Evolutionary conservation across 768 basidiomycete species (phyloP).

Genomic region (Boletus pseudopeckii): DNA sequence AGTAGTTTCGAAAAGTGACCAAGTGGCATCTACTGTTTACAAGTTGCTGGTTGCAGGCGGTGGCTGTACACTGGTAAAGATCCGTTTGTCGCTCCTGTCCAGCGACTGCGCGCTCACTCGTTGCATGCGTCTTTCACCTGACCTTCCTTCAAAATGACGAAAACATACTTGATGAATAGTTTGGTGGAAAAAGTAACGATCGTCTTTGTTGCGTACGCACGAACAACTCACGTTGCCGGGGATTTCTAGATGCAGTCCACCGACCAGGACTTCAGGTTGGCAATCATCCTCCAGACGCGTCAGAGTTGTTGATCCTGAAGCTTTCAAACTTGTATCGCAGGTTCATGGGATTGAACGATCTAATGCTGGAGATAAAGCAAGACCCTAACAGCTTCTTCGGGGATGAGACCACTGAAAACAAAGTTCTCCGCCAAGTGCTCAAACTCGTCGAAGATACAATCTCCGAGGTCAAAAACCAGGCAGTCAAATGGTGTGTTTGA

Average conservation of each 20-base stretch:
- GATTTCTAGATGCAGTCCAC: conserved; percentile 74
- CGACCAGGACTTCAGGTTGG: conserved; percentile 86
- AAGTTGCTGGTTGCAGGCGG: background rate
- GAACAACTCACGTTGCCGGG: conserved; percentile 1
- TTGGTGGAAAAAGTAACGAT: conserved; percentile 70
- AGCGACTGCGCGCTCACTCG: background rate
- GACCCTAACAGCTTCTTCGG: conserved; percentile 73
- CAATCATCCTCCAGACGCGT: conserved; percentile 17
- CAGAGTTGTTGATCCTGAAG: conserved; percentile 13
- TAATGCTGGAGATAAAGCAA: conserved; percentile 83
- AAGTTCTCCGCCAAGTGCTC: conserved; percentile 80
- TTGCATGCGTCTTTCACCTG: background rate
- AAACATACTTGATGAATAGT: conserved; percentile 80
- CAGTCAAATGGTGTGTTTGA: conserved; percentile 80
- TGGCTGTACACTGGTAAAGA: conserved; percentile 13
- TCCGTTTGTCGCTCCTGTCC: conserved; percentile 23
- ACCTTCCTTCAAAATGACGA: conserved; percentile 58
- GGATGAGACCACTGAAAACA: conserved; percentile 83
- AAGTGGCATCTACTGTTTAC: no score
- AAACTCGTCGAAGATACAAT: conserved; percentile 90
- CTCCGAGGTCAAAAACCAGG: conserved; percentile 97
- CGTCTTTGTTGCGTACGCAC: background rate
- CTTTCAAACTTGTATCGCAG: conserved; percentile 38
- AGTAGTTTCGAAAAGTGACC: no score
- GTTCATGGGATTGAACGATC: conserved; percentile 95